These are phyloP conservation scores for Diaporthe sp. DNA, from an alignment of 2,329 filamentous ascomycete genomes.

Conservation along the genomic window DNA sequence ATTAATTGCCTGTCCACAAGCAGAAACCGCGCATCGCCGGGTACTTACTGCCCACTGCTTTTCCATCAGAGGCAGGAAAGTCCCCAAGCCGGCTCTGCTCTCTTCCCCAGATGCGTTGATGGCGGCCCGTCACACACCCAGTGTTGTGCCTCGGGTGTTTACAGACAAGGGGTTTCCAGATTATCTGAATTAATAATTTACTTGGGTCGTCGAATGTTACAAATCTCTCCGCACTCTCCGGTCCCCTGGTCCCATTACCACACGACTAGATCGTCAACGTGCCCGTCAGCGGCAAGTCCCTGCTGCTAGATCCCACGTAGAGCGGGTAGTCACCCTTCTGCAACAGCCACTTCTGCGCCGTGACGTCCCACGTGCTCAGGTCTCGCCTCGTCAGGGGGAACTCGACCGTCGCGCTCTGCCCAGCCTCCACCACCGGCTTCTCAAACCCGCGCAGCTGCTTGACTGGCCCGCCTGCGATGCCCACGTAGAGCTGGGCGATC, in stretches of 20 bases:
- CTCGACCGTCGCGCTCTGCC: conserved; percentile 52
- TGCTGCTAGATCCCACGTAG: conserved; percentile 56
- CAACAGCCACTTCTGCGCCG: conserved; percentile 66
- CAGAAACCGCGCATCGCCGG: too few species aligned
- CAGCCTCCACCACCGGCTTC: conserved; percentile 60
- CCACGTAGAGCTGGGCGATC: conserved; percentile 56
- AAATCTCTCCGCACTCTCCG: not conserved
- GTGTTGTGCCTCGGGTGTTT: not conserved
- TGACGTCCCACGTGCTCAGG: conserved; percentile 70
- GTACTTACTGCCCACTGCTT: too few species aligned
- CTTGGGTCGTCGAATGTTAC: not conserved
- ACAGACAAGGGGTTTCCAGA: not conserved
- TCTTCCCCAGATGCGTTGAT: not conserved
- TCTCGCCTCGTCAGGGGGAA: conserved; percentile 68
- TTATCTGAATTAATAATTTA: not conserved
- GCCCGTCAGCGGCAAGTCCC: conserved; percentile 63
- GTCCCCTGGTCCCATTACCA: too few species aligned
- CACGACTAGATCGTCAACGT: conserved; percentile 28
- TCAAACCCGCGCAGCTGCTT: conserved; percentile 70
- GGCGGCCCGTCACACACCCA: not conserved
- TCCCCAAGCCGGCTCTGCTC: not conserved
- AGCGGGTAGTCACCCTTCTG: conserved; percentile 52
- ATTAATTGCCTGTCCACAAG: not conserved
- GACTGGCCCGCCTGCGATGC: conserved; percentile 56
- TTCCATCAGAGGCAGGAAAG: too few species aligned